These are phyloP conservation scores for Papiliotrema nemorosa DNA, from an alignment of 1,284 basidiomycete species.

Conservation along the genomic window DNA sequence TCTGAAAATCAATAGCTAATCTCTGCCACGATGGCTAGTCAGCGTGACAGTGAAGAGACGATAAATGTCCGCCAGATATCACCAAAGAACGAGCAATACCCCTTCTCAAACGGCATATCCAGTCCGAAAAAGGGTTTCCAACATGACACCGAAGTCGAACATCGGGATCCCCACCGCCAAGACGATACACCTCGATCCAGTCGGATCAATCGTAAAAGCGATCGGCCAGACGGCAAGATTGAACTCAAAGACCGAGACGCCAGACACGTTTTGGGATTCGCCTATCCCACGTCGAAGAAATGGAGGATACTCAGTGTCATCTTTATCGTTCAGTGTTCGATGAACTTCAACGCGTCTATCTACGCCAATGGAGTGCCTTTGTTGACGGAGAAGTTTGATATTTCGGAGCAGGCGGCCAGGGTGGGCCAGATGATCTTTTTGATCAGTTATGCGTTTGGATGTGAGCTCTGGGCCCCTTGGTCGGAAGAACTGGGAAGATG, in stretches of 20 bases:
- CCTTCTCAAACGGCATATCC: too few relatives aligned
- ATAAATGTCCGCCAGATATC: too few relatives aligned
- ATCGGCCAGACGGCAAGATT: background rate
- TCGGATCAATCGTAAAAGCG: too few relatives aligned
- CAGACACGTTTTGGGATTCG: background rate
- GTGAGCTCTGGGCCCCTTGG: slow-evolving; percentile 54
- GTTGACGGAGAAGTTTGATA: slow-evolving; percentile 29
- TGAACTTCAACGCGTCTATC: slow-evolving; percentile 19
- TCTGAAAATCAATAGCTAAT: too few relatives aligned
- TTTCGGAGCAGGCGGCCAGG: slow-evolving; percentile 47
- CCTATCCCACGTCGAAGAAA: slow-evolving; percentile 7
- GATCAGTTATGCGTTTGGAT: slow-evolving; percentile 54
- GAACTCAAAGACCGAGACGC: background rate
- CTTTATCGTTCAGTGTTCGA: slow-evolving; percentile 35
- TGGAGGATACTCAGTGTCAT: slow-evolving; percentile 44
- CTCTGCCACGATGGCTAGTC: too few relatives aligned
- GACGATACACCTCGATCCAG: too few relatives aligned
- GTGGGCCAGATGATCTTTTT: slow-evolving; percentile 50
- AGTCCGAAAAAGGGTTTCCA: too few relatives aligned
- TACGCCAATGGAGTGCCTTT: slow-evolving; percentile 39
- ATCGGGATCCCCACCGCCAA: too few relatives aligned
- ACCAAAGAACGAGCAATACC: too few relatives aligned
- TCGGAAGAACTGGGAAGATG: slow-evolving; percentile 63
- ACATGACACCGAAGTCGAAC: too few relatives aligned
- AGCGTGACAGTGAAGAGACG: too few relatives aligned